Evolutionary conservation across 1,284 basidiomycete species (phyloP).

Genomic region (Rhodotorula glutinis): DNA sequence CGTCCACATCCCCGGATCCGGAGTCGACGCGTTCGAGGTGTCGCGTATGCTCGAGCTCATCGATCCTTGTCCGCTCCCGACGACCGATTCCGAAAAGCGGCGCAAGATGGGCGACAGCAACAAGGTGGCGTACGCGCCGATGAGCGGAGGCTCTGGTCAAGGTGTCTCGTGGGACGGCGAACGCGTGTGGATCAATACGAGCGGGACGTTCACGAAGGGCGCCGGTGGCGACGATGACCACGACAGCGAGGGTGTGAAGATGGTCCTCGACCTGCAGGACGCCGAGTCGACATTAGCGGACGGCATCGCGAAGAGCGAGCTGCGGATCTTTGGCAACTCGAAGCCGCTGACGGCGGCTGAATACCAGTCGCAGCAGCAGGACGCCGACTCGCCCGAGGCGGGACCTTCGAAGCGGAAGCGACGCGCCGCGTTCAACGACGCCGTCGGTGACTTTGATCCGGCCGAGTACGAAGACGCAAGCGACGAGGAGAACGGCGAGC

Average conservation of each 20-base stretch:
- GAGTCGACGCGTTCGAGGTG: conserved; percentile 60
- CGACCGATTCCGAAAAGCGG: conserved; percentile 85
- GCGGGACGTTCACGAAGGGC: conserved; percentile 79
- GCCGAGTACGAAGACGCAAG: conserved; percentile 48
- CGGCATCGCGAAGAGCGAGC: conserved; percentile 72
- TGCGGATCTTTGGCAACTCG: conserved; percentile 80
- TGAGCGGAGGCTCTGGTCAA: conserved; percentile 73
- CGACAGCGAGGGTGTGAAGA: conserved; percentile 83
- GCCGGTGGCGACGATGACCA: conserved; percentile 44
- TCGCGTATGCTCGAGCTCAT: conserved; percentile 70
- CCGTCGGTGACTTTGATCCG: conserved; percentile 54
- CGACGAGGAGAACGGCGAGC: conserved; percentile 47
- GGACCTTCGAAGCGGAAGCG: conserved; percentile 27
- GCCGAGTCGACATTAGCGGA: conserved; percentile 78
- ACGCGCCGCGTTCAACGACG: conserved; percentile 48
- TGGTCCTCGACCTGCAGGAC: conserved; percentile 96
- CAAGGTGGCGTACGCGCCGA: conserved; percentile 92
- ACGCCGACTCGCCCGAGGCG: conserved; percentile 43
- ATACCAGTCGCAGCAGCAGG: conserved; percentile 36
- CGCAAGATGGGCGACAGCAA: conserved; percentile 93
- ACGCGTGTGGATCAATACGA: conserved; percentile 96
- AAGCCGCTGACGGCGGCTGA: conserved; percentile 55
- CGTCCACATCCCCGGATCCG: conserved; percentile 92
- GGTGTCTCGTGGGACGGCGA: conserved; percentile 98
- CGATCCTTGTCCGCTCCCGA: conserved; percentile 94